These are phyloP conservation scores for Tieghemiomyces parasiticus DNA, from an alignment of 192 early-diverging fungal species.

Conservation along the genomic window DNA sequence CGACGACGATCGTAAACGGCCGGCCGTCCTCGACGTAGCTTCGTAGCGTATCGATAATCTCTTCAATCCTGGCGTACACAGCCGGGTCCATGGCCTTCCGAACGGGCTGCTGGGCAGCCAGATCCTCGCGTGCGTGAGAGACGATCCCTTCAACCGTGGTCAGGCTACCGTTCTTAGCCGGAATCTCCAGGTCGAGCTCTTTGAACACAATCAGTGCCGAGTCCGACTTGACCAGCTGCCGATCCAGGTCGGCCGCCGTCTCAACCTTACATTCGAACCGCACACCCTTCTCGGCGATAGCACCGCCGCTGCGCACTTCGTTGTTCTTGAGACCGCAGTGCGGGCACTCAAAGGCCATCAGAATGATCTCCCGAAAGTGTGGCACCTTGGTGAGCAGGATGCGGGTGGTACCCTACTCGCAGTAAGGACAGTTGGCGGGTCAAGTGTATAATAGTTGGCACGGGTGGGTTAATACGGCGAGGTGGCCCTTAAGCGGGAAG, in stretches of 20 bases:
- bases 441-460: background rate
- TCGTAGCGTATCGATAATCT: conserved; percentile 44
- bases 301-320: conserved; percentile 75
- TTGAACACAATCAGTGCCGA: conserved; percentile 57
- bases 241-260: conserved; percentile 65
- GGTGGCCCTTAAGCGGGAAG: background rate
- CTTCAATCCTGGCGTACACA: conserved; percentile 60
- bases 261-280: conserved; percentile 42
- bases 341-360: conserved; percentile 74
- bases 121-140: conserved; percentile 59
- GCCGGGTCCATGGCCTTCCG: conserved; percentile 51
- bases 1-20: conserved; percentile 62
- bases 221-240: conserved; percentile 83
- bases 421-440: background rate
- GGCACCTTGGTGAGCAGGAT: conserved; percentile 82
- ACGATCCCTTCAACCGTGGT: conserved; percentile 89
- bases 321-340: conserved; percentile 85
- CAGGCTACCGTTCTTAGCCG: conserved; percentile 60
- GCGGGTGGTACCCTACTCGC: conserved; percentile 55
- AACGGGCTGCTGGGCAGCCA: conserved; percentile 57
- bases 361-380: conserved; percentile 76
- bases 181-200: conserved; percentile 84
- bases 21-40: conserved; percentile 31
- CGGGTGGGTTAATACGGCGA: background rate
- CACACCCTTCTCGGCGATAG: conserved; percentile 70